Evolutionary conservation across 768 basidiomycete genomes (phyloP).

Genomic region (Fomitopsis serialis): DNA sequence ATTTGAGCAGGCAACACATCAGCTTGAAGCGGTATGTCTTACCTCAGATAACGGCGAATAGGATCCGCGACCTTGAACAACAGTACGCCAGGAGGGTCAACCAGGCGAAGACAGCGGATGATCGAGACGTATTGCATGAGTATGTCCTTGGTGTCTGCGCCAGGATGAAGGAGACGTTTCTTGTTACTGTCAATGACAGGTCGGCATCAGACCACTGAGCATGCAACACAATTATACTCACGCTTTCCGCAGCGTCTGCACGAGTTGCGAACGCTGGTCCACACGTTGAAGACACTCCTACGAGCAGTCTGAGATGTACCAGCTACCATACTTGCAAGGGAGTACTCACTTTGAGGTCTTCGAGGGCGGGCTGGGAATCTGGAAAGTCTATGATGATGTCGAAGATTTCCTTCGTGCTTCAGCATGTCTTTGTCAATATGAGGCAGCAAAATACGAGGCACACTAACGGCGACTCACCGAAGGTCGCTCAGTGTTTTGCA

Average conservation of each 20-base stretch:
- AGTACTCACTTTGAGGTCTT: constrained; percentile 69
- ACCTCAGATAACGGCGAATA: constrained; percentile 86
- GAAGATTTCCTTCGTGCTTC: constrained; percentile 78
- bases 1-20: neutral
- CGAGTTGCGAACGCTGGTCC: constrained; percentile 72
- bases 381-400: constrained; percentile 96
- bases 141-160: constrained; percentile 90
- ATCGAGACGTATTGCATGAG: constrained; percentile 87
- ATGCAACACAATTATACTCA: constrained; percentile 29
- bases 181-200: constrained; percentile 49
- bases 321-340: neutral
- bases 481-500: constrained; percentile 88
- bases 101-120: constrained; percentile 82
- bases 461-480: constrained; percentile 40
- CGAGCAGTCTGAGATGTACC: neutral
- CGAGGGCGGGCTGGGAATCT: constrained; percentile 76
- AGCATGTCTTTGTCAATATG: neutral
- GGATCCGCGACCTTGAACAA: constrained; percentile 93
- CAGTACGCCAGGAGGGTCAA: constrained; percentile 91
- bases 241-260: constrained; percentile 76
- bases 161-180: constrained; percentile 89
- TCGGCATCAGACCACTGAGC: neutral
- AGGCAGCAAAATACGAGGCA: neutral
- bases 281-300: constrained; percentile 79
- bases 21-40: neutral